A percentile compares a stretch with the other conserved stretches of the same genome.
These are phyloP conservation scores for Penicillium italicum DNA, from an alignment of 2,329 filamentous ascomycete genomes.

Conservation along the genomic window DNA sequence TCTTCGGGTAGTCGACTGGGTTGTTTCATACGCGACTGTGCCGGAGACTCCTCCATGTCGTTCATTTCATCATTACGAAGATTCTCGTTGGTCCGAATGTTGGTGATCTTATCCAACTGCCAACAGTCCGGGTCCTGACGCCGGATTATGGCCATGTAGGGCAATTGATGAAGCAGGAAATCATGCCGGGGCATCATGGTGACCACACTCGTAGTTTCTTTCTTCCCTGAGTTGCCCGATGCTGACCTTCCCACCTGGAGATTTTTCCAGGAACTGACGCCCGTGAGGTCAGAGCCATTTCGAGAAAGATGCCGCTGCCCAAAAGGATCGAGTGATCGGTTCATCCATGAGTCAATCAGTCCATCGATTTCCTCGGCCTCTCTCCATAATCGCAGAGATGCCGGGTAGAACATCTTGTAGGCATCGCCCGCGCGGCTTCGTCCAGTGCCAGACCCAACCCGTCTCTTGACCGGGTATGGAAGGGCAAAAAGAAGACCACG, in stretches of 20 bases:
- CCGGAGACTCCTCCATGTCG: slow-evolving; percentile 19
- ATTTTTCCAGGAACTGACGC: slow-evolving; percentile 40
- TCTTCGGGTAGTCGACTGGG: slow-evolving; percentile 45
- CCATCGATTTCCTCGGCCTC: slow-evolving; percentile 76
- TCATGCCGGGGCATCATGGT: slow-evolving; percentile 39
- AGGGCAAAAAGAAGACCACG: slow-evolving; percentile 81
- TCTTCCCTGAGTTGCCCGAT: neutral
- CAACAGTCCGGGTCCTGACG: slow-evolving; percentile 40
- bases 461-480: slow-evolving; percentile 75
- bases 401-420: slow-evolving; percentile 90
- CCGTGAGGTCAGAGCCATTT: slow-evolving; percentile 10
- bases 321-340: slow-evolving; percentile 32
- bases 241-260: slow-evolving; percentile 12
- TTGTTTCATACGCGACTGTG: slow-evolving; percentile 38
- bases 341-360: slow-evolving; percentile 51
- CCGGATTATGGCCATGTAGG: slow-evolving; percentile 72
- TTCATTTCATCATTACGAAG: slow-evolving; percentile 49
- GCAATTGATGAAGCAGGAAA: slow-evolving; percentile 72
- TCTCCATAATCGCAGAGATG: slow-evolving; percentile 77
- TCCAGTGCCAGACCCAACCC: slow-evolving; percentile 38
- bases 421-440: slow-evolving; percentile 52
- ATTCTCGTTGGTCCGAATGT: slow-evolving; percentile 47
- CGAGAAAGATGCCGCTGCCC: slow-evolving; percentile 34
- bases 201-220: slow-evolving; percentile 12
- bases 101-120: slow-evolving; percentile 64